phyloP scores from a whole-genome alignment of 169 alveolate species.

The Eimeria maxima region DNA sequence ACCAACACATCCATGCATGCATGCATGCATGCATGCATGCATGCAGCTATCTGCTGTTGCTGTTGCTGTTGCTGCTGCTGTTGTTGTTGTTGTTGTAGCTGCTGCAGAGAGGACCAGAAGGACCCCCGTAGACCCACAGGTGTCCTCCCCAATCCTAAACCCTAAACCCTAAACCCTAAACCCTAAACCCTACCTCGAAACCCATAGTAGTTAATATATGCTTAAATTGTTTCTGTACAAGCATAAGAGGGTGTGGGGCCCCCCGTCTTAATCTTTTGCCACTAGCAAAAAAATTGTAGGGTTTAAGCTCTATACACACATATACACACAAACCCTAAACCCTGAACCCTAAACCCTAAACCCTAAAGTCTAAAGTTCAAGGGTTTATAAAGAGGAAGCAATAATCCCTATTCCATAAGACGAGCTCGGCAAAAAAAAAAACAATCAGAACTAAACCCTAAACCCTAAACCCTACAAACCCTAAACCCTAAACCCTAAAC shows the following conservation, averaged over 20 bases:
- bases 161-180: conserved; percentile 28
- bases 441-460: conserved; percentile 14
- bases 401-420: too few relatives aligned
- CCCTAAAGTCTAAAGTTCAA: conserved; percentile 64
- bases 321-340: background rate
- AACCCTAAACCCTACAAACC: conserved; percentile 7
- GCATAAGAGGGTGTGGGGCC: conserved; percentile 94
- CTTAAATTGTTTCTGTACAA: conserved; percentile 93
- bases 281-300: conserved; percentile 90
- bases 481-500: too few relatives aligned
- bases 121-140: background rate
- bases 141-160: background rate
- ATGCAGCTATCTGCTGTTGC: background rate
- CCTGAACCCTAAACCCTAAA: conserved; percentile 17
- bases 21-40: background rate
- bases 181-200: conserved; percentile 80
- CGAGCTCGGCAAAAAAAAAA: too few relatives aligned
- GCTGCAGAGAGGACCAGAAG: background rate
- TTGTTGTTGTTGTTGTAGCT: too few relatives aligned
- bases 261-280: conserved; percentile 93
- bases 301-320: conserved; percentile 67
- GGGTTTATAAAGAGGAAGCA: too few relatives aligned
- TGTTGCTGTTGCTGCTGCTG: too few relatives aligned
- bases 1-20: background rate
- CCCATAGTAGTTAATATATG: conserved; percentile 95